These are phyloP conservation scores for Collariella sp. DNA, from an alignment of 495 filamentous ascomycete genomes.

Conservation along the genomic window DNA sequence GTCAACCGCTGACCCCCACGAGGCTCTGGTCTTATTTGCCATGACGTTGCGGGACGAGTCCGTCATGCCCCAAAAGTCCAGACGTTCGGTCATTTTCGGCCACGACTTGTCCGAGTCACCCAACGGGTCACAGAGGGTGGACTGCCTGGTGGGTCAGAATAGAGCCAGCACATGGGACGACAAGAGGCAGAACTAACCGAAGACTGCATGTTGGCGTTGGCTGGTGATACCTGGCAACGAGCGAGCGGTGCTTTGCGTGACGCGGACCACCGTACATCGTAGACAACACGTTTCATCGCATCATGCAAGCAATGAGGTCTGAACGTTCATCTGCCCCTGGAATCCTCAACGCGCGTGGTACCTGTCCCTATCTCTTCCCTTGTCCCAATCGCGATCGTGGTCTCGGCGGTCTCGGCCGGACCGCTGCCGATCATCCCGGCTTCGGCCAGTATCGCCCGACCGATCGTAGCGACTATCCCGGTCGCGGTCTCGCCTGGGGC, in stretches of 20 bases:
- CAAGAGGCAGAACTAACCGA: neutral
- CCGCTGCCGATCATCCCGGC: conserved; percentile 20
- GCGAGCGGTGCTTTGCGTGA: neutral
- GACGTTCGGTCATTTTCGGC: neutral
- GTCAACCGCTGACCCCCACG: too few species aligned
- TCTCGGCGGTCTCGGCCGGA: conserved; percentile 18
- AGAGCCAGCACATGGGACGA: neutral
- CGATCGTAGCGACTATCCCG: conserved; percentile 20
- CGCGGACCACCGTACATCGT: neutral
- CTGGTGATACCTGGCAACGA: neutral
- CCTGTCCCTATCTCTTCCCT: conserved; percentile 1
- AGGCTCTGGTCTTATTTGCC: too few species aligned
- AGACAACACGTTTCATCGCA: neutral
- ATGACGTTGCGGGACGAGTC: neutral
- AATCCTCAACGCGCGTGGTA: conserved; percentile 12
- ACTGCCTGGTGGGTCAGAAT: neutral
- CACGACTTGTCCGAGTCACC: neutral
- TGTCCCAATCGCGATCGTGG: conserved; percentile 13
- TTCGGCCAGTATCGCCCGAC: neutral
- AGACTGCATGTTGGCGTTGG: neutral
- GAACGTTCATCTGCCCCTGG: conserved; percentile 14
- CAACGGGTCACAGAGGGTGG: neutral
- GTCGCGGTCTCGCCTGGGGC: conserved; percentile 28
- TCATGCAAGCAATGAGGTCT: neutral
- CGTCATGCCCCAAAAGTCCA: neutral